Base-by-base conservation (phyloP, 345 rosid genomes). In the Populus davidiana region DNA sequence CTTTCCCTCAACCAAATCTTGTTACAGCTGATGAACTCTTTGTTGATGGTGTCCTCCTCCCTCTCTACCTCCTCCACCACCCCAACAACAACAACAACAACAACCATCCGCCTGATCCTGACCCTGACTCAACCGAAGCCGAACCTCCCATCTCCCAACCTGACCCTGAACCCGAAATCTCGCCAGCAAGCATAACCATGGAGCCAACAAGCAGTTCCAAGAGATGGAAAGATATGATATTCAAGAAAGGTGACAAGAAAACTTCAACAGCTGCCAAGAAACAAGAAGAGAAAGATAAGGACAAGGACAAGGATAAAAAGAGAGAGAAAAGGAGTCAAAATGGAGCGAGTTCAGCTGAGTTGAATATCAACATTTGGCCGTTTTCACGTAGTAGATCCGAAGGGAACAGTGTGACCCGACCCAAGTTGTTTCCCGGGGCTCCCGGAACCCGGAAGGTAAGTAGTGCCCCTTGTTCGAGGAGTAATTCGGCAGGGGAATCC, bases 371-470 rank as follows among this genome's bases (percentile, higher is more conserved):
- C 82, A 81, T 93, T 33, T 93, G 97, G 97, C 95, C 94, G 17
- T 93, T 93, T 81, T 88, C 95, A 20, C 80, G 95, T 79, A 93
- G 95, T 75, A 93, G 94, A 87, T 93, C 97, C 84, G 90, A 91
- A 1, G 95, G 94, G 1, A 93, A 85, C 81, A 64, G 84, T 50
- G 89, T 69, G 69, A 71, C 80, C 79, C 86, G 97, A 76, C 90
- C 92, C 59, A 86, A 86, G 73, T 69, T 86, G 82, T 64, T 79
- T 0, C 36, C 88, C 5, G 86, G 86, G 43, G 78, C 84, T 78
- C 86, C 88, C n/a, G 85, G 67, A 27, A 31, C 85, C 69, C 86
- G 95, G 67, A 92, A 89, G 87, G 91, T 80, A 29, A 92, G 92
- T 49, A 91, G 97, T 70, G 97, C 97, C 41, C 95, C 97, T 50